Percentiles rank a stretch among this genome's conserved stretches.
Evolutionary conservation across 2,329 filamentous ascomycete species (phyloP).

Genomic region (Trichoderma sp.): DNA sequence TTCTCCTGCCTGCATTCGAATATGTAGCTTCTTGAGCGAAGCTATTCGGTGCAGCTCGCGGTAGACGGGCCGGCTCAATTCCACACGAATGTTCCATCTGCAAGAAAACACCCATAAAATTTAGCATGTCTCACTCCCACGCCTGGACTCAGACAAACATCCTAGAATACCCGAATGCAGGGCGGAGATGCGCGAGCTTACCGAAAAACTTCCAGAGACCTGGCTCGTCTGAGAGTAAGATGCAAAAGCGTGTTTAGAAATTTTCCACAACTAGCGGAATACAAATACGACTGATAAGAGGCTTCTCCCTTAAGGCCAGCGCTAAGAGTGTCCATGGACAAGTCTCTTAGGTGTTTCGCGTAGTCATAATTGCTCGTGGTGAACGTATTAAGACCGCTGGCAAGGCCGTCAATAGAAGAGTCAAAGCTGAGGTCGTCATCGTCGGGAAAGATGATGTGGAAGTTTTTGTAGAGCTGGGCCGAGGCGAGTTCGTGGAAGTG

Average conservation of each 20-base stretch:
- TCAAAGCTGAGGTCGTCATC: constrained; percentile 56
- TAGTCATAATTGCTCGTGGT: constrained; percentile 66
- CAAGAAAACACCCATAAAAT: background rate
- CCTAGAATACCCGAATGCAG: background rate
- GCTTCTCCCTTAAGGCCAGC: constrained; percentile 55
- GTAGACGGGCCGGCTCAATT: constrained; percentile 61
- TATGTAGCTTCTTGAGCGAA: constrained; percentile 54
- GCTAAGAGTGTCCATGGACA: constrained; percentile 58
- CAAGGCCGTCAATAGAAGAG: constrained; percentile 57
- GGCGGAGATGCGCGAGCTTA: constrained; percentile 37
- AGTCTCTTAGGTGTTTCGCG: constrained; percentile 56
- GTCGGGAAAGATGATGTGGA: constrained; percentile 63
- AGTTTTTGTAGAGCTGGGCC: constrained; percentile 59
- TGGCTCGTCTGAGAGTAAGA: constrained; percentile 57
- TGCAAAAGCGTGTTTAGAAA: constrained; percentile 64
- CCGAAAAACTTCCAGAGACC: constrained; percentile 58
- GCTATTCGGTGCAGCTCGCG: constrained; percentile 56
- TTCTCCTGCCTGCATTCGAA: constrained; percentile 60
- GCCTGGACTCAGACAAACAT: background rate
- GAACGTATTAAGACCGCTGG: constrained; percentile 61
- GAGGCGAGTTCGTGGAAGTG: constrained; percentile 61
- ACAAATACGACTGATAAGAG: constrained; percentile 56
- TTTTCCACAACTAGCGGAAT: constrained; percentile 60
- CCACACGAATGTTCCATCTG: constrained; percentile 64
- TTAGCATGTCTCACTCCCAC: background rate